A percentile compares a stretch with the other conserved stretches of the same genome.
These are phyloP conservation scores for Sungouiella blattae DNA, from an alignment of 805 yeast genomes.

Conservation along the genomic window DNA sequence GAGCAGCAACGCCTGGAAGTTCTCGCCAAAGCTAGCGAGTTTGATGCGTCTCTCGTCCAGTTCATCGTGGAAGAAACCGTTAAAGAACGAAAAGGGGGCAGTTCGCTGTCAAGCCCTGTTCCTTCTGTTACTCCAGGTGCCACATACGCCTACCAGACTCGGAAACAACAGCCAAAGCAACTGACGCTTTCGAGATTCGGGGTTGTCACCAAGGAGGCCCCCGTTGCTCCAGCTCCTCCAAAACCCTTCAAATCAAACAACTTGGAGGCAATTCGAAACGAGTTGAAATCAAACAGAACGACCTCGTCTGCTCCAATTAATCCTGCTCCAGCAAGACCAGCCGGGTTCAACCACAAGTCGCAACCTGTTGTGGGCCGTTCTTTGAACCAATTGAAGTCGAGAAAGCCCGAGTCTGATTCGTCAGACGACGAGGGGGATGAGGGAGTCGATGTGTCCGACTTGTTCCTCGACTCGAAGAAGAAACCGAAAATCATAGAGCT, in stretches of 20 bases:
- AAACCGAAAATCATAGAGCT: slow-evolving; percentile 37
- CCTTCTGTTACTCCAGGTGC: slow-evolving; percentile 7
- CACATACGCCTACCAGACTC: slow-evolving; percentile 21
- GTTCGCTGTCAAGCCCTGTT: slow-evolving; percentile 7
- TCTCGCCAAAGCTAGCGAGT: slow-evolving; percentile 54
- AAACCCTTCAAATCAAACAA: slow-evolving; percentile 26
- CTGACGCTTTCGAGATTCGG: slow-evolving; percentile 36
- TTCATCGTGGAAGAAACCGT: slow-evolving; percentile 26
- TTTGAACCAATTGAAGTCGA: slow-evolving; percentile 30
- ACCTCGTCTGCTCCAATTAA: slow-evolving; percentile 15
- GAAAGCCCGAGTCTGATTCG: slow-evolving; percentile 28
- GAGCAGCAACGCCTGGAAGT: slow-evolving; percentile 65
- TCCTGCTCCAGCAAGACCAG: slow-evolving; percentile 52
- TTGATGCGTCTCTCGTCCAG: slow-evolving; percentile 55
- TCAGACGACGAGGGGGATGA: slow-evolving; percentile 34
- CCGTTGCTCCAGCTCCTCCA: slow-evolving; percentile 36
- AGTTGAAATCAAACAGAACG: slow-evolving; percentile 22
- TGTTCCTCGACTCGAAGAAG: slow-evolving; percentile 35
- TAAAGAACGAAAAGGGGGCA: slow-evolving; percentile 32
- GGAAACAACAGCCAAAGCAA: slow-evolving; percentile 26
- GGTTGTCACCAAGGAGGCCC: slow-evolving; percentile 26
- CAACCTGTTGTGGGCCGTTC: slow-evolving; percentile 34
- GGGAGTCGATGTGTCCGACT: slow-evolving; percentile 38
- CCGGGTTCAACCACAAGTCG: slow-evolving; percentile 46
- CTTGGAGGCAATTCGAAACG: slow-evolving; percentile 33